Conservation (phyloP, 1,284 basidiomycete genomes). For the Phaffia rhodozyma region DNA sequence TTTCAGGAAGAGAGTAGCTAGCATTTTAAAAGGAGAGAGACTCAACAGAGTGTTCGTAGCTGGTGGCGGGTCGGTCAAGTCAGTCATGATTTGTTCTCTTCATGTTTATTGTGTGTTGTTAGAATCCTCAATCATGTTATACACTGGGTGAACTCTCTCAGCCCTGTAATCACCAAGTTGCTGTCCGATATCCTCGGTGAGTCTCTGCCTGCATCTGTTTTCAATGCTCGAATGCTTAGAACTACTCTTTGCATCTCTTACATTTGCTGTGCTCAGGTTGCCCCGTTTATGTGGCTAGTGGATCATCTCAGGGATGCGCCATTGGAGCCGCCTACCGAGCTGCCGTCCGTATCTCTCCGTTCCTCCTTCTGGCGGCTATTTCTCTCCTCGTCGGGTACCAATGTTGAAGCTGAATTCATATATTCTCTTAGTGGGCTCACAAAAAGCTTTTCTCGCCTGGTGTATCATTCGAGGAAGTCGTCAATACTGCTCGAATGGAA, state of each 20-base stretch:
- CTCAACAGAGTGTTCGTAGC: conserved; percentile 14
- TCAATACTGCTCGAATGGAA: no score
- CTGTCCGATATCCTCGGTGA: conserved; percentile 2
- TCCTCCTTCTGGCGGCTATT: no score
- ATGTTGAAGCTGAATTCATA: no score
- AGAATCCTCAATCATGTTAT: not conserved
- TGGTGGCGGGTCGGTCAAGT: conserved; percentile 14
- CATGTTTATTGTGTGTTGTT: no score
- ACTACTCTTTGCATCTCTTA: not conserved
- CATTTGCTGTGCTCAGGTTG: not conserved
- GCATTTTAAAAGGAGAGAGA: conserved; percentile 3
- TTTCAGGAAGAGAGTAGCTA: conserved; percentile 14
- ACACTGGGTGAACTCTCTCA: not conserved
- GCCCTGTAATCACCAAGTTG: conserved; percentile 10
- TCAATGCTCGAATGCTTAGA: not conserved
- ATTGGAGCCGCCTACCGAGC: conserved; percentile 8
- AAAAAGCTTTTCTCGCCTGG: no score
- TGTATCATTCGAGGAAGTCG: no score
- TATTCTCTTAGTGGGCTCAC: no score
- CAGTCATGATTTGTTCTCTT: not conserved
- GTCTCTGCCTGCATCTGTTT: not conserved
- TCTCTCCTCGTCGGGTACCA: no score
- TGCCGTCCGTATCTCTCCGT: not conserved
- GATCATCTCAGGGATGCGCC: conserved; percentile 12
- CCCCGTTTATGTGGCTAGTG: conserved; percentile 5